Evolutionary conservation across 2,329 filamentous ascomycete genomes (phyloP).

Genomic region (Verruconis gallopava): DNA sequence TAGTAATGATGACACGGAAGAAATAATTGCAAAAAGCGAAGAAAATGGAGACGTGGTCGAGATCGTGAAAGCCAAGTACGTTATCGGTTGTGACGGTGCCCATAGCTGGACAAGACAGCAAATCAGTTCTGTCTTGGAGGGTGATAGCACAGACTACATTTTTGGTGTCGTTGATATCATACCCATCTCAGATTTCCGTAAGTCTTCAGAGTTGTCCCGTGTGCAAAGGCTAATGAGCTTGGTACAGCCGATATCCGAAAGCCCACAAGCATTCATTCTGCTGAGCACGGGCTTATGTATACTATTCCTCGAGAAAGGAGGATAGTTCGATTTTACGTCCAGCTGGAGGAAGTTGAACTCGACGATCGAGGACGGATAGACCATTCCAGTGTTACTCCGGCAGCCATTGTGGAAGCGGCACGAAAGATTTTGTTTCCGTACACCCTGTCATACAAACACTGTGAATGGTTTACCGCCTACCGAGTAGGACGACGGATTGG

Average conservation of each 20-base stretch:
- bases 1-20: constrained; percentile 42
- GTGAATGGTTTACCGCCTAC: constrained; percentile 57
- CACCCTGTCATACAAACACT: constrained; percentile 48
- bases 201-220: constrained; percentile 9
- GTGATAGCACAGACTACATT: constrained; percentile 41
- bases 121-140: constrained; percentile 43
- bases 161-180: constrained; percentile 37
- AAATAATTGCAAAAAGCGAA: constrained; percentile 31
- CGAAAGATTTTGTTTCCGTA: constrained; percentile 55
- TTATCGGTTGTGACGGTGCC: constrained; percentile 57
- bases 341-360: constrained; percentile 39
- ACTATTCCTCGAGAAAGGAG: constrained; percentile 52
- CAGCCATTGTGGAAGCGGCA: constrained; percentile 49
- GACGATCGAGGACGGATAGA: constrained; percentile 38
- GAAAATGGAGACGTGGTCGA: constrained; percentile 26
- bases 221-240: constrained; percentile 8
- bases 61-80: constrained; percentile 44
- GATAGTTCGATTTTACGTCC: constrained; percentile 52
- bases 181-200: constrained; percentile 44
- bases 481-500: constrained; percentile 51
- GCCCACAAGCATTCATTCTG: constrained; percentile 46
- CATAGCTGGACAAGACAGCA: constrained; percentile 51
- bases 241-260: constrained; percentile 39
- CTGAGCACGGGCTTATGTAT: constrained; percentile 46
- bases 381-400: constrained; percentile 48